These are phyloP conservation scores for Powellomyces hirtus DNA, from an alignment of 192 early-diverging fungal genomes.

Conservation along the genomic window DNA sequence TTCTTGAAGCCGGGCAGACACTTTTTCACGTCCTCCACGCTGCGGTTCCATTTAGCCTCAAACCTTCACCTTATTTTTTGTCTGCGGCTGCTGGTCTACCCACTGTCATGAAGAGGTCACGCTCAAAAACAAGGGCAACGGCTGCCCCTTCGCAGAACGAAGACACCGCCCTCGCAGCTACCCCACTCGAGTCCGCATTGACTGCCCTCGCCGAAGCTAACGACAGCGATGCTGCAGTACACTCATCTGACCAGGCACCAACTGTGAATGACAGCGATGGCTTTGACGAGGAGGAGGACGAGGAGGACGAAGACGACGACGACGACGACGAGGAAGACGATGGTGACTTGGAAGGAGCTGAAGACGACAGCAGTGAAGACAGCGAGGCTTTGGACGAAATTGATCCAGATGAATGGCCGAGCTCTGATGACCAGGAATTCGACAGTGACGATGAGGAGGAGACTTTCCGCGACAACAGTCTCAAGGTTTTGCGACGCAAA, in stretches of 20 bases:
- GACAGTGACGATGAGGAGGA: constrained; percentile 26
- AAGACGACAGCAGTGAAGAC: constrained; percentile 30
- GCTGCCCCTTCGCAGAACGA: neutral
- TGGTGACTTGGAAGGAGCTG: constrained; percentile 16
- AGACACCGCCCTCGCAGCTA: neutral
- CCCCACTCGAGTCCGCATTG: neutral
- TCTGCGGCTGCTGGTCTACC: too few relatives aligned
- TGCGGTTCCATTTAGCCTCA: too few relatives aligned
- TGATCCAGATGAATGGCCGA: constrained; percentile 26
- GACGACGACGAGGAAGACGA: neutral
- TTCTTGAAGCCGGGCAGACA: too few relatives aligned
- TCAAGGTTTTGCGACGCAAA: constrained; percentile 15
- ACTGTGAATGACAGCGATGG: neutral
- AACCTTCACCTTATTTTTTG: too few relatives aligned
- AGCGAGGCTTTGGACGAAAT: constrained; percentile 29
- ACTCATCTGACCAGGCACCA: neutral
- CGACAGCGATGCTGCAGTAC: neutral
- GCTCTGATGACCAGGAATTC: constrained; percentile 29
- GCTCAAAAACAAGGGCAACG: neutral
- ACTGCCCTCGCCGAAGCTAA: neutral
- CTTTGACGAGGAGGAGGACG: neutral
- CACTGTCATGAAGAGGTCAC: neutral
- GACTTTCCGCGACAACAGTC: neutral
- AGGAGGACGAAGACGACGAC: neutral
- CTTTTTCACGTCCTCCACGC: too few relatives aligned